A percentile compares a stretch with the other conserved stretches of the same genome.
Conservation (phyloP, 352 stramenopile genomes). For the Pythium periplocum region DNA sequence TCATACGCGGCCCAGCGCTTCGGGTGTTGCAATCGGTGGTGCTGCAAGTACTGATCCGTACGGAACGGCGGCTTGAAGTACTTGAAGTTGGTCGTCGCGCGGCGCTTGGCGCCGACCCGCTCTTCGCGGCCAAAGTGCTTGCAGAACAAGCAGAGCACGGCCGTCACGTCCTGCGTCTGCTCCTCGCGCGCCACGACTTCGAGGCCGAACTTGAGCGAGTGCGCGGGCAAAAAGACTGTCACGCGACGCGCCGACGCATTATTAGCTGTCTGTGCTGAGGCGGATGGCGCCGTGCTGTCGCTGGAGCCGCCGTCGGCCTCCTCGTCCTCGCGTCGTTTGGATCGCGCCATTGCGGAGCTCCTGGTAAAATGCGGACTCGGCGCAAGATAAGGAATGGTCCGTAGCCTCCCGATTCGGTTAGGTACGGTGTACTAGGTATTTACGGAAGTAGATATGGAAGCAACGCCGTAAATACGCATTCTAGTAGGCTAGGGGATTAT, state of each 20-base stretch:
- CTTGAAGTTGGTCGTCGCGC: constrained; percentile 56
- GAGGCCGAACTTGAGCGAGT: constrained; percentile 54
- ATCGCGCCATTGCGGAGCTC: too few relatives aligned
- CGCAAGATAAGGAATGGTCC: too few relatives aligned
- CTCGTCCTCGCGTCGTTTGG: too few relatives aligned
- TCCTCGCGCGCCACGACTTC: constrained; percentile 41
- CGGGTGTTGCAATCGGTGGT: constrained; percentile 53
- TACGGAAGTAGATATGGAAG: too few relatives aligned
- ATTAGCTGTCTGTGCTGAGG: neutral
- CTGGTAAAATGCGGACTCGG: too few relatives aligned
- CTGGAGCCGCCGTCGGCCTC: too few relatives aligned
- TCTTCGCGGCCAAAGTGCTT: constrained; percentile 60
- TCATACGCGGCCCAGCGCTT: constrained; percentile 43
- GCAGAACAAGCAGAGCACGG: constrained; percentile 59
- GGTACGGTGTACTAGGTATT: too few relatives aligned
- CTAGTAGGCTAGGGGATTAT: too few relatives aligned
- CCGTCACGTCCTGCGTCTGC: constrained; percentile 30
- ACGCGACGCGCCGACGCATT: constrained; percentile 18
- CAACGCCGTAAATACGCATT: too few relatives aligned
- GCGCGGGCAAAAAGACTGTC: constrained; percentile 35
- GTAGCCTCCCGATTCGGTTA: too few relatives aligned
- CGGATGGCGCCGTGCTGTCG: too few relatives aligned
- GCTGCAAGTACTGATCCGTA: constrained; percentile 70
- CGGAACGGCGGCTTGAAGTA: constrained; percentile 62
- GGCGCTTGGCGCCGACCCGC: constrained; percentile 42